Base-by-base conservation (phyloP, 371 early-diverging fungal species). In the Mortierella sp. region DNA sequence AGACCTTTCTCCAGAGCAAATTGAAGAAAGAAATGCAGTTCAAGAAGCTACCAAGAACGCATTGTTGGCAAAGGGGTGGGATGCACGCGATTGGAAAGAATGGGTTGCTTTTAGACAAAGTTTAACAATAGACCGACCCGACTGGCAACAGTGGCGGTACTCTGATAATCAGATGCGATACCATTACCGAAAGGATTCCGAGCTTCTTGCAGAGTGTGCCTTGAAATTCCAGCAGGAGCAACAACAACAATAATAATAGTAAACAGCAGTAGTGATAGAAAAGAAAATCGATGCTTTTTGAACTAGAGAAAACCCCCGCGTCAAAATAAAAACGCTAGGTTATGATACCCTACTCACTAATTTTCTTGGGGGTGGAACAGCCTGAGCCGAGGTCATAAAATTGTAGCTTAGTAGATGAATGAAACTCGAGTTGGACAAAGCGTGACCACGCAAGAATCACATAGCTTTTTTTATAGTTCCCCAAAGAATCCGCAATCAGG, bases 141-240 rank as follows among this genome's bases (percentile, higher is more conserved):
- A 79, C n/a, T 73, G 79, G 79, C 60, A 60, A 42, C 22, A 23
- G 32, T 79, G 79, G 79, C 66, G 74, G 60, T 73, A 79, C 45
- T 79, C 73, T 12, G 73, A 78, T 15, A 51, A 72, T 19, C 78
- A 78, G 59, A 78, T 77, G 68, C 68, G 55, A 34, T 77, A 77
- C 43, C 78, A 77, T 32, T 77, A 77, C 54, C 43, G 54, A 58
- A 76, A 76, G 53, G 45, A 76, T 28, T 59, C 63, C 22, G 71
- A 67, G 54, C 70, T 70, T 45, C 56, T 76, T 35, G 76, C 66
- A 19, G 63, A 57, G 34, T 76, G 71, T 40, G 70, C 76, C n/a
- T 42, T 49, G 28, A 31, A 66, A 63, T 70, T 47, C 53, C 75
- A 43, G 15, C 64, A 73, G 37, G 51, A 54, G 22, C 53, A 60